Conservation (phyloP, 1,284 basidiomycete species). For the Pholiota adiposa region DNA sequence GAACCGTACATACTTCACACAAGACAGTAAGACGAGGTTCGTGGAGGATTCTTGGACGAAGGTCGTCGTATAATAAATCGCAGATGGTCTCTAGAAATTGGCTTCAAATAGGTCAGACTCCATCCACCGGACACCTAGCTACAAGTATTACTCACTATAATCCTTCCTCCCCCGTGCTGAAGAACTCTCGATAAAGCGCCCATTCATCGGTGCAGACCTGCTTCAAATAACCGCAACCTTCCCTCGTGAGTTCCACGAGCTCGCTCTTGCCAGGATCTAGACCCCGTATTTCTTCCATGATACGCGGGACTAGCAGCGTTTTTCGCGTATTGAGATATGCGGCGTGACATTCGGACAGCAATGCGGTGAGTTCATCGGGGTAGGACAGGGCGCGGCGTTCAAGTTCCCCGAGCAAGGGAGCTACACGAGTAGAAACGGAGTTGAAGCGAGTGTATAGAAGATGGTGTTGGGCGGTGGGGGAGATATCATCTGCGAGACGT, state of each 20-base stretch:
- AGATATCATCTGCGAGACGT: constrained; percentile 78
- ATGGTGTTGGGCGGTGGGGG: constrained; percentile 80
- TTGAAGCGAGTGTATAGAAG: constrained; percentile 89
- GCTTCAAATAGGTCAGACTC: constrained; percentile 44
- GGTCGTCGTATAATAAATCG: constrained; percentile 91
- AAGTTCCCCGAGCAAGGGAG: constrained; percentile 82
- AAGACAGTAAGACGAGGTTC: constrained; percentile 85
- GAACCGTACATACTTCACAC: constrained; percentile 91
- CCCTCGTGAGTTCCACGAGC: constrained; percentile 84
- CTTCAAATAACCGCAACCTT: constrained; percentile 90
- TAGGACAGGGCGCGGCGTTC: constrained; percentile 75
- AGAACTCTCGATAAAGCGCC: constrained; percentile 82
- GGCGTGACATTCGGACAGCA: constrained; percentile 83
- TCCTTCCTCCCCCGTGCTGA: constrained; percentile 81
- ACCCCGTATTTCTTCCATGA: constrained; percentile 81
- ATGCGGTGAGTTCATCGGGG: constrained; percentile 76
- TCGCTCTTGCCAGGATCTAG: constrained; percentile 80
- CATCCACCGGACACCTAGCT: not conserved
- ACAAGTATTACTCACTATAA: constrained; percentile 91
- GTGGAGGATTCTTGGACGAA: constrained; percentile 91
- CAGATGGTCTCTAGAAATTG: constrained; percentile 88
- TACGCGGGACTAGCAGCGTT: constrained; percentile 66
- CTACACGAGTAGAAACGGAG: constrained; percentile 69
- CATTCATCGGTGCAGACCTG: constrained; percentile 90
- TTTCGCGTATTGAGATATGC: constrained; percentile 82